Conservation (phyloP, 108 stramenopile species). For the Schizochytrium sp. region DNA sequence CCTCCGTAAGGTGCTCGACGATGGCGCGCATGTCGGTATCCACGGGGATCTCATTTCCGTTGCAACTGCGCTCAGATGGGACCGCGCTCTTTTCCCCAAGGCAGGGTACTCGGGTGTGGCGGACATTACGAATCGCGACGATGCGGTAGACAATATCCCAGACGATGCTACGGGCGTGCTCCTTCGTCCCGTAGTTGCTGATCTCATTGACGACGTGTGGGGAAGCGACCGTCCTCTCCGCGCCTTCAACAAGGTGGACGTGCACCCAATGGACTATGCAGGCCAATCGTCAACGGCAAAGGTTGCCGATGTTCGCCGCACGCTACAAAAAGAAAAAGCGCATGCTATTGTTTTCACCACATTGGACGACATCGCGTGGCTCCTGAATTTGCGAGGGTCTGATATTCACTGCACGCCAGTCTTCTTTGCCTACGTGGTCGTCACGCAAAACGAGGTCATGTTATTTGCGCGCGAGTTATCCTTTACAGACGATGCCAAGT, state of each 20-base stretch:
- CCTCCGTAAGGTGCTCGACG: conserved; percentile 9
- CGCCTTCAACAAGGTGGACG: conserved; percentile 67
- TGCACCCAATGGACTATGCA: conserved; percentile 79
- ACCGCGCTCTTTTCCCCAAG: not conserved
- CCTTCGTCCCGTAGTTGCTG: not conserved
- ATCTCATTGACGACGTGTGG: conserved; percentile 87
- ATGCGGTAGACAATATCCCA: not conserved
- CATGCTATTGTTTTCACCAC: conserved; percentile 74
- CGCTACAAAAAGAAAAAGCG: conserved; percentile 64
- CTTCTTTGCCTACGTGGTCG: conserved; percentile 77
- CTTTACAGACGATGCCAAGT: not conserved
- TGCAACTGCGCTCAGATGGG: conserved; percentile 16
- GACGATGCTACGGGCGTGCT: not conserved
- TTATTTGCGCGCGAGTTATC: conserved; percentile 34
- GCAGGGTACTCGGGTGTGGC: not conserved
- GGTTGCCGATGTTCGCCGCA: conserved; percentile 56
- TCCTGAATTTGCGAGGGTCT: conserved; percentile 81
- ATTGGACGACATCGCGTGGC: conserved; percentile 90
- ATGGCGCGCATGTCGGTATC: conserved; percentile 23
- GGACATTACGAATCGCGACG: not conserved
- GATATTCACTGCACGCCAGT: conserved; percentile 73
- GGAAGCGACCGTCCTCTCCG: conserved; percentile 56
- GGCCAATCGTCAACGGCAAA: conserved; percentile 71
- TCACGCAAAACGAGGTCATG: conserved; percentile 57
- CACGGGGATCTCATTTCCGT: conserved; percentile 19